Evolutionary conservation across 2,329 filamentous ascomycete genomes (phyloP).

Genomic region (Pseudopyricularia cyperi): DNA sequence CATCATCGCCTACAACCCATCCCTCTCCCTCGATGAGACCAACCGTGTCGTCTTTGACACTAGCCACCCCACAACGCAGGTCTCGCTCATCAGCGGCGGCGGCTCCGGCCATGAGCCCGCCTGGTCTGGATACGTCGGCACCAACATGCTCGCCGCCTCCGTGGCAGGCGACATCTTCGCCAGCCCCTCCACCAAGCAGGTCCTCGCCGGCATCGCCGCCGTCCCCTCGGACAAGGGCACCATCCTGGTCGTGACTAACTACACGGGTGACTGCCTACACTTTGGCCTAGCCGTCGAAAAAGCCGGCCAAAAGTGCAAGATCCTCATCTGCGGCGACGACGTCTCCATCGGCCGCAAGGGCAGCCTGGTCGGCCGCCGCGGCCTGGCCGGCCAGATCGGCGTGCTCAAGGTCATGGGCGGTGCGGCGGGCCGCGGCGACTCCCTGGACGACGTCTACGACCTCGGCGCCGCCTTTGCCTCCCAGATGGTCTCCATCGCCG

Average conservation of each 20-base stretch:
- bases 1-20: conserved; percentile 39
- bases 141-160: conserved; percentile 46
- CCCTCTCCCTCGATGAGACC: conserved; percentile 32
- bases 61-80: conserved; percentile 26
- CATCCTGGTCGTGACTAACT: conserved; percentile 51
- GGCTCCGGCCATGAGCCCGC: conserved; percentile 48
- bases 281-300: conserved; percentile 47
- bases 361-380: conserved; percentile 46
- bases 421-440: conserved; percentile 30
- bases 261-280: conserved; percentile 51
- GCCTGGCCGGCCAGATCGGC: conserved; percentile 46
- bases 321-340: conserved; percentile 52
- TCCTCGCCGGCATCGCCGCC: conserved; percentile 42
- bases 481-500: conserved; percentile 43
- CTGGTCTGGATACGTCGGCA: conserved; percentile 51
- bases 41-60: conserved; percentile 40
- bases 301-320: conserved; percentile 36
- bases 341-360: conserved; percentile 48
- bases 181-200: conserved; percentile 49
- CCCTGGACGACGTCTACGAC: conserved; percentile 35
- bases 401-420: conserved; percentile 45
- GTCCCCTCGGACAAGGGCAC: conserved; percentile 41
- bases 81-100: conserved; percentile 40
- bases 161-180: conserved; percentile 52
- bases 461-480: conserved; percentile 34